Percentiles rank a stretch among this genome's conserved stretches.
Evolutionary conservation across 352 stramenopile genomes (phyloP).

Genomic region (Phytophthora macrochlamydospora): DNA sequence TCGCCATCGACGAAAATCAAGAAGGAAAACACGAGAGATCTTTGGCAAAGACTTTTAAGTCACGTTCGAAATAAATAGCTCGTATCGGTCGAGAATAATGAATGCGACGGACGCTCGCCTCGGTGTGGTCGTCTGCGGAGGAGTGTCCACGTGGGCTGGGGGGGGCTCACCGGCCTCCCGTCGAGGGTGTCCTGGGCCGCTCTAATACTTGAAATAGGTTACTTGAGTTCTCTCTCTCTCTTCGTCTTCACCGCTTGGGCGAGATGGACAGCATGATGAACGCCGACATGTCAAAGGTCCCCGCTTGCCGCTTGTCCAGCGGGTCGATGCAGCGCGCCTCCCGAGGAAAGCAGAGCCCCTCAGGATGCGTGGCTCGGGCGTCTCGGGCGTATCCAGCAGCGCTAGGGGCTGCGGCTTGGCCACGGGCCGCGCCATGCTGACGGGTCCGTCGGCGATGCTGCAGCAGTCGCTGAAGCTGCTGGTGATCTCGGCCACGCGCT

Average conservation of each 20-base stretch:
- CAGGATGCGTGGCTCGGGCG: slow-evolving; percentile 33
- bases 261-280: slow-evolving; percentile 54
- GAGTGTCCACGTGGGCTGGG: not conserved
- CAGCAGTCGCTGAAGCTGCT: slow-evolving; percentile 24
- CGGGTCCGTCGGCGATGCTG: slow-evolving; percentile 10
- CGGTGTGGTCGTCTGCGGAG: not conserved
- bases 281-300: slow-evolving; percentile 49
- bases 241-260: slow-evolving; percentile 21
- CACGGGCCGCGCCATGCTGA: not conserved
- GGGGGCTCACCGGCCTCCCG: not conserved
- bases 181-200: slow-evolving; percentile 2
- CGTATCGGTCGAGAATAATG: not conserved
- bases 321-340: slow-evolving; percentile 36
- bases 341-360: slow-evolving; percentile 29
- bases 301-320: slow-evolving; percentile 38
- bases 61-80: slow-evolving; percentile 1
- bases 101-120: not conserved
- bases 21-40: not conserved
- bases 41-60: not conserved
- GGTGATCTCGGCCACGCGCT: slow-evolving; percentile 25
- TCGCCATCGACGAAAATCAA: not conserved
- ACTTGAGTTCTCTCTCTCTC: not conserved
- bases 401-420: slow-evolving; percentile 8
- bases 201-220: slow-evolving; percentile 10
- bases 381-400: slow-evolving; percentile 31